A percentile compares a stretch with the other conserved stretches of the same genome.
Evolutionary conservation across 306 rosid genomes (phyloP).

Genomic region (Quercus aquifolioides): DNA sequence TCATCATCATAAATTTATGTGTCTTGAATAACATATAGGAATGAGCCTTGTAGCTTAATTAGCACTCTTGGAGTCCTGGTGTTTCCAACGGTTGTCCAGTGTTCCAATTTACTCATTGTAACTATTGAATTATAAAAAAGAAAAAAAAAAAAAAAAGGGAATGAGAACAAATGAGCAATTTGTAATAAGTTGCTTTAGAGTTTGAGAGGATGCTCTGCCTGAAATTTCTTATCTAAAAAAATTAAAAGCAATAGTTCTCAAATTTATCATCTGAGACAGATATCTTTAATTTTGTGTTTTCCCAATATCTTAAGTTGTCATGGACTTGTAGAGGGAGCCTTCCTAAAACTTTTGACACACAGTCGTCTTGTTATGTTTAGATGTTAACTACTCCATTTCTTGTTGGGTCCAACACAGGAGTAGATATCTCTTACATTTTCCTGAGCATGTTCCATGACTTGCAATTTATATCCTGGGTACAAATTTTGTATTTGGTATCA

Average conservation of each 20-base stretch:
- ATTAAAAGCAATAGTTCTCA: neutral
- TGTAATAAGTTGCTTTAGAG: neutral
- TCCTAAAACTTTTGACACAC: neutral
- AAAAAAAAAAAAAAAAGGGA: neutral
- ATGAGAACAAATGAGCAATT: neutral
- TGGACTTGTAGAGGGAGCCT: neutral
- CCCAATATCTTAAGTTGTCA: neutral
- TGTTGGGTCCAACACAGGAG: neutral
- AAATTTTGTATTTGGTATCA: neutral
- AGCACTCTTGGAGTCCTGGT: no score
- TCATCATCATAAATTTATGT: neutral
- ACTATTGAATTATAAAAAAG: no score
- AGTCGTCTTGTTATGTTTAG: conserved; percentile 8
- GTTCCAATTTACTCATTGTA: no score
- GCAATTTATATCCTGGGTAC: neutral
- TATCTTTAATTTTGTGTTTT: neutral
- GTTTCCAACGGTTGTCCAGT: no score
- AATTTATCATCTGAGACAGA: neutral
- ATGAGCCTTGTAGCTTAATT: neutral
- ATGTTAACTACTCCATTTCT: neutral
- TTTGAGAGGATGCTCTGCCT: neutral
- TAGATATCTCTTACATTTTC: neutral
- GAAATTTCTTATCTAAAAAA: neutral
- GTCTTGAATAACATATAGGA: neutral
- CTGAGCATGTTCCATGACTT: neutral